Base-by-base conservation (phyloP, 257 asterid genomes). In the Przewalskia tangutica region DNA sequence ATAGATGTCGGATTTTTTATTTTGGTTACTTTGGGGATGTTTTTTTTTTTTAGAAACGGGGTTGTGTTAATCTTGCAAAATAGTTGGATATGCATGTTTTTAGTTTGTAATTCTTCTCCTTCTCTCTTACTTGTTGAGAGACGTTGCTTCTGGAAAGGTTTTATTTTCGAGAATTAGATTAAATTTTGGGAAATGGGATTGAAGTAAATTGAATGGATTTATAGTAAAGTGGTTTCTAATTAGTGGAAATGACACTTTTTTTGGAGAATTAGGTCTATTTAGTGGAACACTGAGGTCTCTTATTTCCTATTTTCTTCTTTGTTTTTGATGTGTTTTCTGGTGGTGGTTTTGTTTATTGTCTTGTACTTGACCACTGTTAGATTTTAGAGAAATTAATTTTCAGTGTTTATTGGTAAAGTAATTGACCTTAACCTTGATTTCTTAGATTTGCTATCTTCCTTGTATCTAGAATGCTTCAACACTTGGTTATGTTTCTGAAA, bases 1-100 rank as follows among this genome's bases (percentile, higher is more conserved):
- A 40, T 85, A 80, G 6, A 38, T 38, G 42, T 58, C 81, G 0
- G 83, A 85, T 60, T 85, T 84, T 38, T 38, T 38, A 38, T 38
- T 38, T 38, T 38, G 42, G 42, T 38, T 38, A 3, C 42, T 38
- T 38, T 38, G 42, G 6, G 42, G 20, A 8, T 16, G 8, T 55
- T 55, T 2, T 16, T 27, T 51, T 40, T 54, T 16, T 20, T 66
- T 84, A 79, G 77, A 50, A 81, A 81, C 16, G 32, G 53, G 58
- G 11, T 18, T 20, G 36, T 18, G 40, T 44, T 44, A 18, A 71
- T 71, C 78, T 18, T 44, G 58, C 78, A 18, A 32, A 44, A 5
- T 46, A 18, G 55, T 70, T 70, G 3, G 78, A 18, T 46, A n/a
- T n/a, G 18, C 55, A 44, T 44, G 78, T 10, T n/a, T n/a, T 67